A percentile compares a stretch with the other conserved stretches of the same genome.
These are phyloP conservation scores for Lentithecium fluviatile DNA, from an alignment of 495 filamentous ascomycete genomes.

Conservation along the genomic window DNA sequence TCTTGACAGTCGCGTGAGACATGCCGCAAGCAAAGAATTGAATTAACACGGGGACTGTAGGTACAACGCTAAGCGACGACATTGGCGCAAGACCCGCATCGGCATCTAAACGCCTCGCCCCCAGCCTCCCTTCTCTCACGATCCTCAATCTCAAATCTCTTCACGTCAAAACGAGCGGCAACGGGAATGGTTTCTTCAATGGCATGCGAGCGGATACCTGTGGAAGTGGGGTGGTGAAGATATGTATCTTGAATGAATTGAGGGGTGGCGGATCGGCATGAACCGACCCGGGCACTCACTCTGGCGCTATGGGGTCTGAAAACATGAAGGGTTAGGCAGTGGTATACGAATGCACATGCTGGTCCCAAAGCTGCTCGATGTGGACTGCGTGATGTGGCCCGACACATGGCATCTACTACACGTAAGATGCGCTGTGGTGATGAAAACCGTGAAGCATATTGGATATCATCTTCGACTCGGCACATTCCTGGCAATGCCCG, in stretches of 20 bases:
- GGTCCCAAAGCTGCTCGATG: not conserved
- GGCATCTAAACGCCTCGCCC: constrained; percentile 71
- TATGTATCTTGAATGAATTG: not conserved
- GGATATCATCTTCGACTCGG: too few species aligned
- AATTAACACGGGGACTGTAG: constrained; percentile 48
- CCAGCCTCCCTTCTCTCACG: constrained; percentile 14
- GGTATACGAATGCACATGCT: constrained; percentile 20
- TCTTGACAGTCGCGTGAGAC: not conserved
- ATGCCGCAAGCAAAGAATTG: not conserved
- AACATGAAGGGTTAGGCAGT: constrained; percentile 17
- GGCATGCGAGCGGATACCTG: constrained; percentile 6
- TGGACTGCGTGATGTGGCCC: not conserved
- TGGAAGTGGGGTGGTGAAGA: not conserved
- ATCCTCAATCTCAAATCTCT: constrained; percentile 29
- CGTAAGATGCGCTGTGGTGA: not conserved
- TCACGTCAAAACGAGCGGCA: constrained; percentile 14
- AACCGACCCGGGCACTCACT: not conserved
- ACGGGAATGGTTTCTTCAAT: constrained; percentile 27
- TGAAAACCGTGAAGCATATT: too few species aligned
- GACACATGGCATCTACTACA: not conserved
- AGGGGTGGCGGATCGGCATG: not conserved
- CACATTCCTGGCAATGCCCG: too few species aligned
- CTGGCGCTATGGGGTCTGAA: constrained; percentile 31
- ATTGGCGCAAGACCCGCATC: constrained; percentile 99
- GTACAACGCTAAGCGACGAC: constrained; percentile 99